Evolutionary conservation across 2,329 filamentous ascomycete genomes (phyloP).

Genomic region (Apiospora koreana): DNA sequence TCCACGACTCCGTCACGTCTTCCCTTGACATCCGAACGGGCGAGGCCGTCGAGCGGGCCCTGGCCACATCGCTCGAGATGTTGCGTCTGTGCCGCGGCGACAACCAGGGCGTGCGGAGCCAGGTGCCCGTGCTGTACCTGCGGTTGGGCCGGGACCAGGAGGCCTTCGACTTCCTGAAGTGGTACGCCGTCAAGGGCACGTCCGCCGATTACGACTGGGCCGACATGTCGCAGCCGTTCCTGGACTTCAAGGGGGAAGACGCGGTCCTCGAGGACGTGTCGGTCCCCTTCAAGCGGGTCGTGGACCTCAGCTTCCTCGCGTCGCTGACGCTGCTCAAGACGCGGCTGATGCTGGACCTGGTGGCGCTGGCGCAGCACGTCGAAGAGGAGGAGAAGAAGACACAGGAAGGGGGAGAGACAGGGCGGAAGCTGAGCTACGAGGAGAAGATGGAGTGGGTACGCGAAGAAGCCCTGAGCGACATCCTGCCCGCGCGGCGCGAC

Average conservation of each 20-base stretch:
- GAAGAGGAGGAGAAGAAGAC: slow-evolving; percentile 6
- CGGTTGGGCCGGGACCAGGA: slow-evolving; percentile 26
- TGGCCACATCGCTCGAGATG: slow-evolving; percentile 19
- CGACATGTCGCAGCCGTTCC: slow-evolving; percentile 45
- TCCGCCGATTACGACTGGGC: slow-evolving; percentile 38
- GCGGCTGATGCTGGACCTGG: slow-evolving; percentile 21
- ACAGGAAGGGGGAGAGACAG: background rate
- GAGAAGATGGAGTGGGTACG: slow-evolving; percentile 24
- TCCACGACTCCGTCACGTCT: slow-evolving; percentile 17
- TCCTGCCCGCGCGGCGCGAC: slow-evolving; percentile 21
- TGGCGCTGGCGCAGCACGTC: slow-evolving; percentile 15
- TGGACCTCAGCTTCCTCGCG: slow-evolving; percentile 14
- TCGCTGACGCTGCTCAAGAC: slow-evolving; percentile 22
- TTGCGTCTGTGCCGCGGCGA: slow-evolving; percentile 22
- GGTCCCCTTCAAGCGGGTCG: background rate
- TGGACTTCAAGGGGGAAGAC: slow-evolving; percentile 64
- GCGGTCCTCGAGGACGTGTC: slow-evolving; percentile 53
- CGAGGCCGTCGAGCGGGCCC: slow-evolving; percentile 19
- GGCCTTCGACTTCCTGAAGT: slow-evolving; percentile 28
- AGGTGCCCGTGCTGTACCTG: slow-evolving; percentile 21
- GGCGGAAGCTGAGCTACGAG: slow-evolving; percentile 15
- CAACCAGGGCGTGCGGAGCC: slow-evolving; percentile 19
- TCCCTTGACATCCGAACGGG: slow-evolving; percentile 20
- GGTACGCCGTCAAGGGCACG: slow-evolving; percentile 14
- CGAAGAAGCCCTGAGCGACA: slow-evolving; percentile 19